Conservation (phyloP, 768 basidiomycete species). For the Kwoniella newhampshirensis region DNA sequence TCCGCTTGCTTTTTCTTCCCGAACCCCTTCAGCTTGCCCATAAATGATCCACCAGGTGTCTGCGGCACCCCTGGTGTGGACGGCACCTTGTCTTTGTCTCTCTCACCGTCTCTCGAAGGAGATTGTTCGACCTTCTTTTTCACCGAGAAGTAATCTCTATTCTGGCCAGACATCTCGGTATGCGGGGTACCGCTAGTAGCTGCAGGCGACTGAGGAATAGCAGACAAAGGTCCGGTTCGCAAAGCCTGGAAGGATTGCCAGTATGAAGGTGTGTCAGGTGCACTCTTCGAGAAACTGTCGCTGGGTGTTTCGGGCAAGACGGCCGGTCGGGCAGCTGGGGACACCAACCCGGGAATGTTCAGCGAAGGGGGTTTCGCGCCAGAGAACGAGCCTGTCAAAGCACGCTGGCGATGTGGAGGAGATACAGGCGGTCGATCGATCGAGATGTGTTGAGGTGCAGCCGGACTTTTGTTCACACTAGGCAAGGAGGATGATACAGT, state of each 20-base stretch:
- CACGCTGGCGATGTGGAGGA: slow-evolving; percentile 43
- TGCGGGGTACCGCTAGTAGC: slow-evolving; percentile 19
- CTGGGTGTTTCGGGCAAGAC: slow-evolving; percentile 52
- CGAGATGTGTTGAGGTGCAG: slow-evolving; percentile 40
- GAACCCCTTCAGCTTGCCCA: slow-evolving; percentile 75
- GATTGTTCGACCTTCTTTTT: slow-evolving; percentile 21
- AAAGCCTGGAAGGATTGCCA: slow-evolving; percentile 38
- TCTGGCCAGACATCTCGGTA: slow-evolving; percentile 15
- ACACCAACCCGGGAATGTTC: slow-evolving; percentile 60
- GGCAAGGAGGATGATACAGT: slow-evolving; percentile 18
- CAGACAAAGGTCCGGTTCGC: slow-evolving; percentile 35
- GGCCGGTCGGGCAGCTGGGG: slow-evolving; percentile 59
- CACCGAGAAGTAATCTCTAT: slow-evolving; percentile 51
- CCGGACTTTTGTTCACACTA: slow-evolving; percentile 33
- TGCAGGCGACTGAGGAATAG: slow-evolving; percentile 58
- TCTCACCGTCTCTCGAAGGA: slow-evolving; percentile 19
- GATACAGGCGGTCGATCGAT: slow-evolving; percentile 39
- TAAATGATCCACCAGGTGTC: slow-evolving; percentile 58
- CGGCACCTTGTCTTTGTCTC: slow-evolving; percentile 2
- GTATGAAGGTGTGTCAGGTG: slow-evolving; percentile 27
- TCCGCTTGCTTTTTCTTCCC: slow-evolving; percentile 44
- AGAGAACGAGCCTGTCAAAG: slow-evolving; percentile 36
- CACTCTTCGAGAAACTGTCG: slow-evolving; percentile 30
- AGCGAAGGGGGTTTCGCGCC: slow-evolving; percentile 48
- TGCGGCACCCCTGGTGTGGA: slow-evolving; percentile 26